Evolutionary conservation across 2,329 filamentous ascomycete species (phyloP), one percentile per base, ranked within the genome.

Genomic region (Karstenula rhodostoma): DNA sequence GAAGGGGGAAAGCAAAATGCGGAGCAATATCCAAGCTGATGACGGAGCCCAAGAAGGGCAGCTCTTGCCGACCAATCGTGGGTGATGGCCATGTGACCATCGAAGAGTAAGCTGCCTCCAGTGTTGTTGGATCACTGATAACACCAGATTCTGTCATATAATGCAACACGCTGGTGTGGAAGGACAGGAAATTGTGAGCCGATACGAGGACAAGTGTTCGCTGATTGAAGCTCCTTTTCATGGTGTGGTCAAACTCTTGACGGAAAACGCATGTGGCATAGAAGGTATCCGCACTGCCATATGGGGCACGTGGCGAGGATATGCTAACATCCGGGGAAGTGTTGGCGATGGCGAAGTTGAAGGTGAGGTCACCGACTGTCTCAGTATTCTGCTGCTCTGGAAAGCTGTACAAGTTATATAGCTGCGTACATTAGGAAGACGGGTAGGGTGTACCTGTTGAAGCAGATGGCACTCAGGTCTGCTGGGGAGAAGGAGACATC

Each of bases 301-400:
- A 67, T n/a, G 77, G 78, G 17, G 75, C 62, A 48, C 73, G 73
- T 17, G 78, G 77, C 15, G 77, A 79, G 51, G 59, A 72, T 10
- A 80, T 66, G 29, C 63, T 86, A 47, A 91, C 86, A 61, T 90
- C 87, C 3, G 89, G 88, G 9, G 78, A 80, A 63, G 78, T 76
- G 63, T 80, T 80, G 55, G 67, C 71, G 44, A 80, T 72, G 51
- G 75, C 73, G 62, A 79, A 80, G 60, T 78, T 75, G 67, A 80
- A 80, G 6, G 69, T 64, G 12, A 80, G 64, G 60, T 79, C 78
- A 48, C 77, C 73, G 13, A 70, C 70, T 0, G 75, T 77, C 56
- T 80, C 78, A 3, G 75, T 74, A 53, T 79, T 79, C 51, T 80
- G 78, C 51, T 79, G 75, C 59, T 80, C 78, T 3, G 78, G 78